Percentiles rank a stretch among this genome's conserved stretches.
phyloP scores from a whole-genome alignment of 2,329 filamentous ascomycete genomes.

The Monilinia polystroma region DNA sequence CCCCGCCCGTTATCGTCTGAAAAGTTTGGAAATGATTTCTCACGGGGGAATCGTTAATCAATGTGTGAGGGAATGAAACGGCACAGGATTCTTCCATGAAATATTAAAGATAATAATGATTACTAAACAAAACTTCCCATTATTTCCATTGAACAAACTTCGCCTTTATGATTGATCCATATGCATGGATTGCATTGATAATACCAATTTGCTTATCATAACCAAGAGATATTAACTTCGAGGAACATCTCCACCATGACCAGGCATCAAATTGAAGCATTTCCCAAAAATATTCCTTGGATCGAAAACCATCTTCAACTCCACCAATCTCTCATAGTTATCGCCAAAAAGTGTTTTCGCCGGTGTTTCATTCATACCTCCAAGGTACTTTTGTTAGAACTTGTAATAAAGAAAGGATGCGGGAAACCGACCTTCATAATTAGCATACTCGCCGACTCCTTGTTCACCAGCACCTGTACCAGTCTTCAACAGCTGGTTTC shows the following conservation, averaged over 20 bases:
- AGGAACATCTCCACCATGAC: background rate
- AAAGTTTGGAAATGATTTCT: background rate
- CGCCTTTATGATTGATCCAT: no score
- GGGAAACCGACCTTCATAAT: background rate
- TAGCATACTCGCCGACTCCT: constrained; percentile 13
- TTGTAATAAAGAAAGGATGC: background rate
- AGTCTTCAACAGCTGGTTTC: background rate
- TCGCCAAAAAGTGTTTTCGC: constrained; percentile 27
- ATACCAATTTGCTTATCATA: background rate
- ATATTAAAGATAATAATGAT: no score
- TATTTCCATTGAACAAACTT: background rate
- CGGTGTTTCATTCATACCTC: constrained; percentile 4
- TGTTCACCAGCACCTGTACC: background rate
- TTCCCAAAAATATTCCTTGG: constrained; percentile 19
- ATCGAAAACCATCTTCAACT: constrained; percentile 30
- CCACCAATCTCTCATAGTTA: constrained; percentile 27
- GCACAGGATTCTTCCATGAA: no score
- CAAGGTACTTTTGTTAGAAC: background rate
- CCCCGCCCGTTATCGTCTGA: background rate
- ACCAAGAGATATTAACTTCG: background rate
- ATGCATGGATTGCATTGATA: background rate
- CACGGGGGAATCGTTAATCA: background rate
- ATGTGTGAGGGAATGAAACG: background rate
- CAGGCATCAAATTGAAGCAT: constrained; percentile 8
- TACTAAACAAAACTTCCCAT: no score